Evolutionary conservation across 2,329 filamentous ascomycete species (phyloP).

Genomic region (Fusarium humuli): DNA sequence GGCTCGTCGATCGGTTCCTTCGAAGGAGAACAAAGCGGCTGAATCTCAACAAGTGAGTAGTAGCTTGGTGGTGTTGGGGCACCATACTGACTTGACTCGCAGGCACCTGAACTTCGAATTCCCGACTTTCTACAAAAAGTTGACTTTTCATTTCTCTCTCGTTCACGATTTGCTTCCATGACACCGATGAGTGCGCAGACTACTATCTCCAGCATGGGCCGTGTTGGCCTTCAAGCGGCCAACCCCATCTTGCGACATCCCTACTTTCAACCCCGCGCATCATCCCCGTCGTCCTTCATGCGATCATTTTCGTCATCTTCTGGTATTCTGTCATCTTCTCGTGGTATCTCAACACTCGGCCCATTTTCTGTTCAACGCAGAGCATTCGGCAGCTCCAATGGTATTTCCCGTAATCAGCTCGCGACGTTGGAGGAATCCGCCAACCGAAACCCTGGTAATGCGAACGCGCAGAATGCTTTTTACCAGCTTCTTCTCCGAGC

Average conservation of each 20-base stretch:
- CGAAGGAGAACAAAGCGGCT: conserved; percentile 19
- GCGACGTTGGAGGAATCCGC: conserved; percentile 90
- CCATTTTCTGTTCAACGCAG: conserved; percentile 42
- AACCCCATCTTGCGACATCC: conserved; percentile 47
- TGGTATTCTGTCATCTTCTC: conserved; percentile 35
- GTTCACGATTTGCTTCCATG: conserved; percentile 13
- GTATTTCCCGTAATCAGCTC: conserved; percentile 73
- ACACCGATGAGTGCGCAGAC: conserved; percentile 27
- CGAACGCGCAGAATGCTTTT: conserved; percentile 90
- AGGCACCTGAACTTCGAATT: conserved; percentile 35
- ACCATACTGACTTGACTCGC: conserved; percentile 19
- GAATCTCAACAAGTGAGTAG: conserved; percentile 36
- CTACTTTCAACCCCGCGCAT: conserved; percentile 40
- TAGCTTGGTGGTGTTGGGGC: conserved; percentile 8
- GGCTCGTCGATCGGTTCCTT: conserved; percentile 24
- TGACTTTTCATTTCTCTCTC: conserved; percentile 22
- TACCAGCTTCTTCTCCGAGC: conserved; percentile 91
- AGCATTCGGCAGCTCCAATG: conserved; percentile 59
- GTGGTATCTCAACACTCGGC: conserved; percentile 37
- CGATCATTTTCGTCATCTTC: conserved; percentile 44
- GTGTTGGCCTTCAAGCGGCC: conserved; percentile 48
- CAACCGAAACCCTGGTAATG: conserved; percentile 90
- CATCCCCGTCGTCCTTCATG: conserved; percentile 37
- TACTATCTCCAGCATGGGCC: conserved; percentile 43
- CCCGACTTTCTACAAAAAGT: conserved; percentile 48